Evolutionary conservation across 2,329 filamentous ascomycete species (phyloP).

Genomic region (Venturia nashicola): DNA sequence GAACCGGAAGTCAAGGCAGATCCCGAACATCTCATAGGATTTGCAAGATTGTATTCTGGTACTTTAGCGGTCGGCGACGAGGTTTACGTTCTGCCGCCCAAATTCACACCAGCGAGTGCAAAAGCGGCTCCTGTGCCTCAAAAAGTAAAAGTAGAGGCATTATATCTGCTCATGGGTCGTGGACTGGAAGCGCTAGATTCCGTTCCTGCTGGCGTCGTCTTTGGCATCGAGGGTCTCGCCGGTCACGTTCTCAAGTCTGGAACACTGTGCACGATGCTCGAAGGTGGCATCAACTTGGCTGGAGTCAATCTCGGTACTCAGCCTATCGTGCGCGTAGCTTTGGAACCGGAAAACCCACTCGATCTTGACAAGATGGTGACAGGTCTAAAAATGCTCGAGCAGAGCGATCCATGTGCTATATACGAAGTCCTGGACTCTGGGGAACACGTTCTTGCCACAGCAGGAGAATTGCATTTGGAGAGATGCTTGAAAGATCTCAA

Average conservation of each 20-base stretch:
- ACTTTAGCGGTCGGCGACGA: conserved; percentile 80
- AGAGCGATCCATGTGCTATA: conserved; percentile 89
- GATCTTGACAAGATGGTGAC: conserved; percentile 93
- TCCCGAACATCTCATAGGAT: conserved; percentile 83
- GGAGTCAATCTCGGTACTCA: conserved; percentile 70
- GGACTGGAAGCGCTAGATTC: conserved; percentile 70
- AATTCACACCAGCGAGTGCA: conserved; percentile 74
- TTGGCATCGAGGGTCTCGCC: conserved; percentile 85
- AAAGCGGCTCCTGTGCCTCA: conserved; percentile 60
- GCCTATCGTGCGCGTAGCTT: conserved; percentile 86
- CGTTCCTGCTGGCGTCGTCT: conserved; percentile 87
- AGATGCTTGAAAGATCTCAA: conserved; percentile 85
- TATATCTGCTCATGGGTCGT: conserved; percentile 94
- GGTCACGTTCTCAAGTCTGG: conserved; percentile 93
- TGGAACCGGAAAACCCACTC: conserved; percentile 84
- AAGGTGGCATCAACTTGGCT: conserved; percentile 81
- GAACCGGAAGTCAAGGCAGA: conserved; percentile 44
- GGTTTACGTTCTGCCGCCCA: conserved; percentile 83
- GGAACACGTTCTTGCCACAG: conserved; percentile 89
- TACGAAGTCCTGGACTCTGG: conserved; percentile 89
- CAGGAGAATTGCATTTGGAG: conserved; percentile 88
- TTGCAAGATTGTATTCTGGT: conserved; percentile 87
- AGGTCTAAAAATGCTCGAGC: conserved; percentile 74
- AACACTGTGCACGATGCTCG: conserved; percentile 77
- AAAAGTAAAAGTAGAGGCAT: conserved; percentile 70